phyloP scores from a whole-genome alignment of 805 yeast genomes.

The Starmera pachycereana region DNA sequence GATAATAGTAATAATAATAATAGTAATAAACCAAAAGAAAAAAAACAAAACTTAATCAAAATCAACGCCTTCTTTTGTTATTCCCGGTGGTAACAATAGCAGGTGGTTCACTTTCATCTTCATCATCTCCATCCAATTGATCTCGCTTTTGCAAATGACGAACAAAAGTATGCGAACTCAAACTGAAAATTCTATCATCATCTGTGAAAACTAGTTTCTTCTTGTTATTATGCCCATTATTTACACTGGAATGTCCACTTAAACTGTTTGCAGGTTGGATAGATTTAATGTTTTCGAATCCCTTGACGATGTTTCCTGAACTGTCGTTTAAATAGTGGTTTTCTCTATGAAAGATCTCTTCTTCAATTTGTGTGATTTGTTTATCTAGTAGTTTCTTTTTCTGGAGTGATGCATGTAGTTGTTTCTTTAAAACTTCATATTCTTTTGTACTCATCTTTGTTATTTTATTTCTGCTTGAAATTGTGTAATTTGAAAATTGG shows the following conservation, averaged over 20 bases:
- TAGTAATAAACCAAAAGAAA: too few species aligned
- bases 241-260: too few species aligned
- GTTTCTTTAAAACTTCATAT: slow-evolving; percentile 57
- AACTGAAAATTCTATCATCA: slow-evolving; percentile 72
- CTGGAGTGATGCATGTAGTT: slow-evolving; percentile 51
- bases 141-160: slow-evolving; percentile 46
- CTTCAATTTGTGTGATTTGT: slow-evolving; percentile 56
- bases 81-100: slow-evolving; percentile 5
- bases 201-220: slow-evolving; percentile 49
- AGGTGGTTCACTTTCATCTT: slow-evolving; percentile 14
- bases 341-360: slow-evolving; percentile 69
- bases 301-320: slow-evolving; percentile 77
- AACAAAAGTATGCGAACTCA: slow-evolving; percentile 62
- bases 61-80: slow-evolving; percentile 5
- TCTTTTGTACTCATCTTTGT: slow-evolving; percentile 25
- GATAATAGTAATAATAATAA: neutral
- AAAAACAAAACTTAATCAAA: too few species aligned
- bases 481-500: too few species aligned
- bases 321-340: slow-evolving; percentile 62
- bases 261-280: too few species aligned
- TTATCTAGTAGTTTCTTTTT: slow-evolving; percentile 58
- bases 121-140: slow-evolving; percentile 23
- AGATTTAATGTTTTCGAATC: slow-evolving; percentile 63
- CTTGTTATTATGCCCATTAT: slow-evolving; percentile 7
- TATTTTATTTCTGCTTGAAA: neutral